phyloP scores from a whole-genome alignment of 2,329 filamentous ascomycete genomes.

The Exophiala aquamarina region DNA sequence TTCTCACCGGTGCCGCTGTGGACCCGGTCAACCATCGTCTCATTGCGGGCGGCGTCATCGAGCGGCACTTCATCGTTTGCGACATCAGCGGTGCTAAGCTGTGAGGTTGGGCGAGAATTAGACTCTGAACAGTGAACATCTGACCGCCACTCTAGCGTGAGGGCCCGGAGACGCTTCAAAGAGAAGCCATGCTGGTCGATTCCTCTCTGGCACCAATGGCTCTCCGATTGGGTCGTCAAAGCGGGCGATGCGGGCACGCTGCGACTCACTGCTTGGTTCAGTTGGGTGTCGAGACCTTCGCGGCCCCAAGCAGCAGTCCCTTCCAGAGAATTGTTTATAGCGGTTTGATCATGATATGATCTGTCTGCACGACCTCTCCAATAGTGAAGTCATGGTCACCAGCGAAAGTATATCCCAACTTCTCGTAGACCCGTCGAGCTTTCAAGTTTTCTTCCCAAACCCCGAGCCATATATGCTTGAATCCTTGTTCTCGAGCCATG shows the following conservation, averaged over 20 bases:
- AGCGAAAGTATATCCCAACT: conserved; percentile 41
- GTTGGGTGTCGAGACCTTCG: no score
- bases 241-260: no score
- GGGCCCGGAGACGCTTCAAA: no score
- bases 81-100: conserved; percentile 8
- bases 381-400: conserved; percentile 46
- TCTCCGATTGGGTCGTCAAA: no score
- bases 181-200: no score
- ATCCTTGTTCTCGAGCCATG: conserved; percentile 39
- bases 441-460: conserved; percentile 50
- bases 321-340: conserved; percentile 10
- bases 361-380: conserved; percentile 44
- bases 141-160: no score
- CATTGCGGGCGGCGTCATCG: conserved; percentile 21
- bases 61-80: conserved; percentile 19
- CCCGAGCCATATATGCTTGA: conserved; percentile 45
- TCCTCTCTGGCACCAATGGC: no score
- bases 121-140: no score
- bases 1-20: conserved; percentile 19
- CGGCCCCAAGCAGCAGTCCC: no score
- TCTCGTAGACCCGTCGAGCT: conserved; percentile 42
- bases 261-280: no score
- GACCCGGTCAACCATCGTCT: conserved; percentile 9
- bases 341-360: conserved; percentile 43
- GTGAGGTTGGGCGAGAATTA: no score